phyloP scores from a whole-genome alignment of 768 basidiomycete species.

The Suillus decipiens region DNA sequence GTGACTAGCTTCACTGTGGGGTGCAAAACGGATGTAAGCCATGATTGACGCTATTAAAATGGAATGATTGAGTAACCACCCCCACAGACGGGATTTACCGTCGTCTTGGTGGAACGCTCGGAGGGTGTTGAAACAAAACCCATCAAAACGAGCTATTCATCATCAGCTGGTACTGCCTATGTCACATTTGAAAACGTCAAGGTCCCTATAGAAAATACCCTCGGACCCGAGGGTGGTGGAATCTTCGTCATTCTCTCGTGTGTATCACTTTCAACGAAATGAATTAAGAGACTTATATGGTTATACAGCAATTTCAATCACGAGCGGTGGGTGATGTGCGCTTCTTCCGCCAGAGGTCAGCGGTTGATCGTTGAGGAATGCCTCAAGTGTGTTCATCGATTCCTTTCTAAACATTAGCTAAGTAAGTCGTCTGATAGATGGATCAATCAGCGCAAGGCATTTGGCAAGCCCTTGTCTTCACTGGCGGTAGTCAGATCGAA shows the following conservation, averaged over 20 bases:
- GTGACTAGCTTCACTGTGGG: slow-evolving; percentile 63
- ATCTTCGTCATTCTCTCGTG: slow-evolving; percentile 57
- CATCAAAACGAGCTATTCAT: slow-evolving; percentile 83
- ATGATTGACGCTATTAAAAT: slow-evolving; percentile 14
- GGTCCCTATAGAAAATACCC: slow-evolving; percentile 81
- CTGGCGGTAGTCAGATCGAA: slow-evolving; percentile 79
- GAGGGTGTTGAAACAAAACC: slow-evolving; percentile 82
- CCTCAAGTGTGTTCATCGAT: slow-evolving; percentile 47
- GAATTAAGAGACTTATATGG: slow-evolving; percentile 3
- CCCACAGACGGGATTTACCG: slow-evolving; percentile 67
- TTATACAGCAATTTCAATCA: slow-evolving; percentile 60
- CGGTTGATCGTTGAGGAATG: slow-evolving; percentile 74
- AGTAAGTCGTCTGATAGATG: slow-evolving; percentile 44
- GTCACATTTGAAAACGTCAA: slow-evolving; percentile 79
- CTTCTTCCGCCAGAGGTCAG: slow-evolving; percentile 53
- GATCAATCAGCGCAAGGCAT: slow-evolving; percentile 77
- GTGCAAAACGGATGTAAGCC: slow-evolving; percentile 58
- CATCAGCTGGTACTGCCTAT: slow-evolving; percentile 81
- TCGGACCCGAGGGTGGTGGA: slow-evolving; percentile 79
- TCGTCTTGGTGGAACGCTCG: slow-evolving; percentile 80
- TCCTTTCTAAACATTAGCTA: background rate
- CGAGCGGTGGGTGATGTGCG: slow-evolving; percentile 74
- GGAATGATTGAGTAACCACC: background rate
- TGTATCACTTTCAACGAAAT: slow-evolving; percentile 27
- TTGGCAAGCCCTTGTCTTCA: slow-evolving; percentile 66